A percentile compares a stretch with the other conserved stretches of the same genome.
Conservation (phyloP, 208 protist species). For the Trypanosoma conorhini region DNA sequence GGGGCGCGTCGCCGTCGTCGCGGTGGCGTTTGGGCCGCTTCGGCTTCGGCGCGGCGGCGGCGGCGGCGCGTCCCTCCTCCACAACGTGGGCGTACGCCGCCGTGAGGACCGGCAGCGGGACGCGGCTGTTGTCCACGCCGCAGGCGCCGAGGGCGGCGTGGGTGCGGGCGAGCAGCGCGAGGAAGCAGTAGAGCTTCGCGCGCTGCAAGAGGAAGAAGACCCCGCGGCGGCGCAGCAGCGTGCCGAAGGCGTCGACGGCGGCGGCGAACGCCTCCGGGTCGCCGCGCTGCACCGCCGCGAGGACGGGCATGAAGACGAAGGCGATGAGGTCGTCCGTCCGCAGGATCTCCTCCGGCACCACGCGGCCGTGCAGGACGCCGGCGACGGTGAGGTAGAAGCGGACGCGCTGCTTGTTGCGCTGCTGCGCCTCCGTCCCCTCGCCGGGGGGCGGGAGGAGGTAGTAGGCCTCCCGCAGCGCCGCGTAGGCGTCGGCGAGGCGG, state of each 20-base stretch:
- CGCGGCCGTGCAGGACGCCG: slow-evolving; percentile 48
- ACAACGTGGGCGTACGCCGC: slow-evolving; percentile 47
- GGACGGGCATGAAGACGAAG: slow-evolving; percentile 50
- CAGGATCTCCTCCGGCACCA: slow-evolving; percentile 47
- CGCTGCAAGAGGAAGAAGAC: slow-evolving; percentile 73
- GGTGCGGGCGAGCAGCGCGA: slow-evolving; percentile 60
- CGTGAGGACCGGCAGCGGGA: slow-evolving; percentile 57
- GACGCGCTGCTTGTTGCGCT: slow-evolving; percentile 77
- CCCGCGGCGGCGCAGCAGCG: slow-evolving; percentile 56
- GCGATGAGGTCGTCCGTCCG: slow-evolving; percentile 41
- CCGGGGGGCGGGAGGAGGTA: slow-evolving; percentile 61
- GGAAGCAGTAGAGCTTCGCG: slow-evolving; percentile 59
- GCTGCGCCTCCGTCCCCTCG: slow-evolving; percentile 52
- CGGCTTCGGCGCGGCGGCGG: background rate
- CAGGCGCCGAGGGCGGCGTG: slow-evolving; percentile 50
- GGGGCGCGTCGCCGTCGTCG: slow-evolving; percentile 13
- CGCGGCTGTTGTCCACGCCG: slow-evolving; percentile 65
- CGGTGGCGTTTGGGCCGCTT: slow-evolving; percentile 16
- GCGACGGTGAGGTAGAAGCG: slow-evolving; percentile 77
- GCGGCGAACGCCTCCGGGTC: slow-evolving; percentile 45
- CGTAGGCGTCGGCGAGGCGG: slow-evolving; percentile 49
- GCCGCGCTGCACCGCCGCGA: slow-evolving; percentile 50
- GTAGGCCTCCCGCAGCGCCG: slow-evolving; percentile 56
- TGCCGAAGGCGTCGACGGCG: slow-evolving; percentile 47
- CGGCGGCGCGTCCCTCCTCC: slow-evolving; percentile 6